Evolutionary conservation across 768 basidiomycete species (phyloP).

Genomic region (Hortiboletus campestris): DNA sequence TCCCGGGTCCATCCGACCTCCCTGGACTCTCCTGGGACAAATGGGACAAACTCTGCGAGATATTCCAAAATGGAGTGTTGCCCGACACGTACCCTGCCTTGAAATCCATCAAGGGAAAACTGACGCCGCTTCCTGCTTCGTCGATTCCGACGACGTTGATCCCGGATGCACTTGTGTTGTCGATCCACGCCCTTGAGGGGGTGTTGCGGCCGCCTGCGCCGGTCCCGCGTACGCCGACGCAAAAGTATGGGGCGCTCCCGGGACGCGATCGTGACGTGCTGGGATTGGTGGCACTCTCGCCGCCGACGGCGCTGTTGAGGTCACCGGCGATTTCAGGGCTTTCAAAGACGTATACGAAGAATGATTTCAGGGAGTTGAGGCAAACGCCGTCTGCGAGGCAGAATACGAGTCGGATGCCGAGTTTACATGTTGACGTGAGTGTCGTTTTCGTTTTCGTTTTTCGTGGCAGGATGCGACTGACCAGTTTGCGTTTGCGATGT

Average conservation of each 20-base stretch:
- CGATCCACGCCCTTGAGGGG: slow-evolving; percentile 46
- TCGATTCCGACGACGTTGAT: slow-evolving; percentile 30
- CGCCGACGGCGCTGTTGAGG: slow-evolving; percentile 65
- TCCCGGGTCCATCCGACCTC: slow-evolving; percentile 45
- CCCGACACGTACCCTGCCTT: slow-evolving; percentile 29
- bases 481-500: neutral
- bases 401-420: slow-evolving; percentile 84
- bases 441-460: neutral
- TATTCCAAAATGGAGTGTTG: slow-evolving; percentile 28
- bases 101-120: slow-evolving; percentile 32
- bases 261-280: slow-evolving; percentile 37
- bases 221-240: slow-evolving; percentile 55
- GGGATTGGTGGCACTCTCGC: slow-evolving; percentile 64
- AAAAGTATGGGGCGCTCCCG: slow-evolving; percentile 30
- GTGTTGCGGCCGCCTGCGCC: slow-evolving; percentile 42
- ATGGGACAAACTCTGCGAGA: slow-evolving; percentile 47
- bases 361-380: slow-evolving; percentile 78
- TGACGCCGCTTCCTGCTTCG: slow-evolving; percentile 29
- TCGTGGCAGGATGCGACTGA: neutral
- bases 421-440: slow-evolving; percentile 77
- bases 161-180: slow-evolving; percentile 41
- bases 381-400: slow-evolving; percentile 66
- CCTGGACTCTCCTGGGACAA: slow-evolving; percentile 47
- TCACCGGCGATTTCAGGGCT: slow-evolving; percentile 73
- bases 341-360: slow-evolving; percentile 78